Conservation (phyloP, 441 rosid species). For the Adansonia rubrostipa region DNA sequence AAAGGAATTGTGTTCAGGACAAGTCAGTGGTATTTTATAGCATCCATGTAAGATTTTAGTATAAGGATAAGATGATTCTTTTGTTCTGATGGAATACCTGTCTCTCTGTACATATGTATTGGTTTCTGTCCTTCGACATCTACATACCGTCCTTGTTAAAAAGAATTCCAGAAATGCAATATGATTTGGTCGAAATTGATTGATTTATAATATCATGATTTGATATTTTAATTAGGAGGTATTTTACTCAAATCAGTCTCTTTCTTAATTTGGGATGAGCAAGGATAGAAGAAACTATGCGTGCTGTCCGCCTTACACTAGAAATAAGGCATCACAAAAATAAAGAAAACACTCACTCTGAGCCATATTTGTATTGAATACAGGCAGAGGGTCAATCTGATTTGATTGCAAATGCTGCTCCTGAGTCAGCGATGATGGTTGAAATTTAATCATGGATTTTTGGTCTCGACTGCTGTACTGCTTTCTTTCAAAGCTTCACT, state of each 20-base stretch:
- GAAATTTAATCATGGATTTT: not conserved
- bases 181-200: slow-evolving; percentile 32
- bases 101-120: slow-evolving; percentile 43
- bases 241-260: not conserved
- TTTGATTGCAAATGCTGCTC: not conserved
- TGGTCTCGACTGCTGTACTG: not conserved
- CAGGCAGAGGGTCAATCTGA: not conserved
- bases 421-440: not conserved
- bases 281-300: not conserved
- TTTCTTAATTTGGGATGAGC: not conserved
- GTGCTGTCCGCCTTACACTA: not conserved
- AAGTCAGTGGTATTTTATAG: slow-evolving; percentile 5
- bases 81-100: slow-evolving; percentile 46
- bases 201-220: slow-evolving; percentile 13
- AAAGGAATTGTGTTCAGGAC: slow-evolving; percentile 2
- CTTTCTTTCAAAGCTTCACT: not conserved
- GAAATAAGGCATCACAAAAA: not conserved
- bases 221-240: not conserved
- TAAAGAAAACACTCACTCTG: not conserved
- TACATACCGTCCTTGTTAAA: not conserved
- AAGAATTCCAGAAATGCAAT: slow-evolving; percentile 38
- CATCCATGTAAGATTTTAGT: slow-evolving; percentile 27
- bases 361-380: not conserved
- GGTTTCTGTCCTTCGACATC: slow-evolving; percentile 31
- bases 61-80: slow-evolving; percentile 44